Base-by-base conservation (phyloP, 2,329 filamentous ascomycete species). In the Cyphellophora attinorum region DNA sequence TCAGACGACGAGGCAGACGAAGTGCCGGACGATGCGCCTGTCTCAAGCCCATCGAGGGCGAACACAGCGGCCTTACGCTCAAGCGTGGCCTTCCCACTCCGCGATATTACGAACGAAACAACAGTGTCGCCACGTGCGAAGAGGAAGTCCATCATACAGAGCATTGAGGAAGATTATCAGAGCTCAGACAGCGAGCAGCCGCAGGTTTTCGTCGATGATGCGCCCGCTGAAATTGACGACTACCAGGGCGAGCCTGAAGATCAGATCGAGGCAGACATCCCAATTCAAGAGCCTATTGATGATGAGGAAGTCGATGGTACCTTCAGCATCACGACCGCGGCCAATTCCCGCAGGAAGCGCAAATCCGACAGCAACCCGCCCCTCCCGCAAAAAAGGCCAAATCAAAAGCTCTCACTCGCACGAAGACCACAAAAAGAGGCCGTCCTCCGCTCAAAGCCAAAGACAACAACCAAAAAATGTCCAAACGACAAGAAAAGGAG, bases 351-450 rank as follows among this genome's bases (percentile, higher is more conserved):
- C 15, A 43, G 35, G 25, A 49, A 49, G 34, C 40, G 46, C n/a
- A 49, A 47, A 27, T 47, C 44, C 4, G 46, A 49, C n/a, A 33
- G 21, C n/a, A n/a, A 25, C 10, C 14, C 42, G 6, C 32, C 37
- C 21, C 21, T 25, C 21, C 21, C 21, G 21, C 21, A 25, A 25
- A n/a, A 8, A 25, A 25, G 21, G n/a, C 2, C 16, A 17, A 39
- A 13, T 40, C 50, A 17, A 47, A 52, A 32, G 34, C 35, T 11
- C 40, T 42, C 18, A 49, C 51, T 21, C 41, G 51, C 31, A 44
- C 52, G 37, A 52, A 53, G 23, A 57, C 60, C 40, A 58, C 58
- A 40, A 59, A 56, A 45, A 33, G 47, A 47, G 48, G 6, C 37
- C 53, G 5, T 42, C 42, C 37, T n/a, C 35, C 41, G 8, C 35